Evolutionary conservation across 352 stramenopile genomes (phyloP), one percentile per base, ranked within the genome.

Genomic region (Elongisporangium senticosum): DNA sequence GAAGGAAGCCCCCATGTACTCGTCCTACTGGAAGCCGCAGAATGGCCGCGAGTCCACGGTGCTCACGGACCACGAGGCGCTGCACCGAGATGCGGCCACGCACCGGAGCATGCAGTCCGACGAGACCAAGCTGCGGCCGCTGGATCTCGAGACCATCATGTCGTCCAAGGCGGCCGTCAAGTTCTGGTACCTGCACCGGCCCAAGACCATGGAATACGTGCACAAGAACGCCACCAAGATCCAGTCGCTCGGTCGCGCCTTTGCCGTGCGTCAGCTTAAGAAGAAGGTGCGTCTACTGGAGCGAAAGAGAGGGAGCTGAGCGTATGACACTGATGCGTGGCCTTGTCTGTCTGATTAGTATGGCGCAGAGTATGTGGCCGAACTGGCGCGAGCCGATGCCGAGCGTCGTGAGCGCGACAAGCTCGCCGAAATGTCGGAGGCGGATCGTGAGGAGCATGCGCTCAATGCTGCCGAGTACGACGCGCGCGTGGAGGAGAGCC

Each of bases 181-280:
- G 77, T 95, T 89, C 65, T 95, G 85, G 85, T 95, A 95, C 63
- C 63, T 95, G 23, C 85, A 95, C 56, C 85, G 85, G 15, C 85
- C 85, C 50, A 95, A 95, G 71, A 95, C 85, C 17, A 95, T 95
- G 85, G 79, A 89, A 58, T 93, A 90, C 61, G 85, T 95, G 39
- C 85, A 95, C 72, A 89, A 86, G 75, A 95, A 95, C 64, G 85
- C 83, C 14, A 90, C 83, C 54, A 93, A 93, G 69, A 89, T 95
- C 53, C 85, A 95, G 69, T 87, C 69, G 43, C 52, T 95, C 20
- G 85, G 80, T 0, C 85, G 85, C 50, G 79, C 85, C 20, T 95
- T 82, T 61, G 85, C 85, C 48, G 81, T 95, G 51, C 80, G 85
- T 23, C 75, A 78, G 58, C 69, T 95, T 24, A 77, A 79, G 17